Evolutionary conservation across 2,329 filamentous ascomycete species (phyloP).

Genomic region (Trichophyton equinum): DNA sequence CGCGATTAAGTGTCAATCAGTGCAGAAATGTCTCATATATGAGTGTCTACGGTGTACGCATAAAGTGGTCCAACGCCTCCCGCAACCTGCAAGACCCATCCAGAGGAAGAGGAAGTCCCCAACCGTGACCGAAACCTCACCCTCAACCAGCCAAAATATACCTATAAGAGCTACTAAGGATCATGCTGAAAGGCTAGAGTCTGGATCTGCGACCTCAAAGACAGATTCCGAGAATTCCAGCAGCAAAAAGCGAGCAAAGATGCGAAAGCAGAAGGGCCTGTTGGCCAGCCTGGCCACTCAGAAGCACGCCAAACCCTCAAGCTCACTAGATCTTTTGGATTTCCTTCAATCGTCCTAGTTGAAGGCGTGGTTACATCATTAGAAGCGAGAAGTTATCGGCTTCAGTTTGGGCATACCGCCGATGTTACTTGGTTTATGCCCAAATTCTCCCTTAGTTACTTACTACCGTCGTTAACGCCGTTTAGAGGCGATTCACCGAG

Average conservation of each 20-base stretch:
- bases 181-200: neutral
- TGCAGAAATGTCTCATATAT: slow-evolving; percentile 17
- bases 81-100: slow-evolving; percentile 13
- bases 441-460: no score
- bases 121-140: neutral
- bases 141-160: slow-evolving; percentile 7
- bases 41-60: slow-evolving; percentile 28
- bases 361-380: neutral
- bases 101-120: slow-evolving; percentile 10
- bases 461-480: no score
- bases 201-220: slow-evolving; percentile 6
- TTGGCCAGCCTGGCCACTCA: slow-evolving; percentile 41
- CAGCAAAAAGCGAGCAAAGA: slow-evolving; percentile 45
- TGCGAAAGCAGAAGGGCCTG: slow-evolving; percentile 42
- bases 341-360: slow-evolving; percentile 35
- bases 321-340: slow-evolving; percentile 41
- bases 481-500: no score
- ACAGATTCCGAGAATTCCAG: slow-evolving; percentile 29
- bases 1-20: neutral
- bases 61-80: slow-evolving; percentile 21
- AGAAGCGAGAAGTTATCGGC: neutral
- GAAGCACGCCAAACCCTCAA: slow-evolving; percentile 19
- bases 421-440: no score
- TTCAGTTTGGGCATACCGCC: neutral
- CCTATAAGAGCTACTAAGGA: neutral